A percentile compares a stretch with the other conserved stretches of the same genome.
phyloP scores from a whole-genome alignment of 2,329 filamentous ascomycete species.

The Trichoderma endophyticum region DNA sequence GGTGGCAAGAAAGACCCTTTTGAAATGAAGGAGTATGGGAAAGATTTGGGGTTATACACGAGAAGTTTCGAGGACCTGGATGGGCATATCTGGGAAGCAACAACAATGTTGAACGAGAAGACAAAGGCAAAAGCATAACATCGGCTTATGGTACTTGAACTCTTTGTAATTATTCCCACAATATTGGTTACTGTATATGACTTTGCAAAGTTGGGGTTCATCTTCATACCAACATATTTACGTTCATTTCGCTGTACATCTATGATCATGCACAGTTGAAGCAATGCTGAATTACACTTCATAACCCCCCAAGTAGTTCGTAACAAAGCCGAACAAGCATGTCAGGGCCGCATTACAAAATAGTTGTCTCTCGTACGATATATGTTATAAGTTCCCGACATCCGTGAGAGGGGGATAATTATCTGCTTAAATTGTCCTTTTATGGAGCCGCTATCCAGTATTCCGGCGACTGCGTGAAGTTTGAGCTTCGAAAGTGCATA shows the following conservation, averaged over 20 bases:
- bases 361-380: not conserved
- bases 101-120: slow-evolving; percentile 9
- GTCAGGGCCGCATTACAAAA: not conserved
- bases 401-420: not conserved
- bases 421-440: not conserved
- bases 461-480: no score
- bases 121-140: not conserved
- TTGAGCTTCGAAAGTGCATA: no score
- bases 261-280: not conserved
- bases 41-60: slow-evolving; percentile 22
- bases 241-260: not conserved
- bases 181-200: not conserved
- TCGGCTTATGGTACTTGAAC: not conserved
- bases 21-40: slow-evolving; percentile 20
- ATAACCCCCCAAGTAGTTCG: not conserved
- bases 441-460: no score
- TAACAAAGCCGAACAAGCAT: not conserved
- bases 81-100: slow-evolving; percentile 27
- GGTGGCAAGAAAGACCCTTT: slow-evolving; percentile 25
- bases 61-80: slow-evolving; percentile 26
- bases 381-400: not conserved
- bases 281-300: not conserved
- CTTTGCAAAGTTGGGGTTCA: not conserved
- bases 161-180: not conserved
- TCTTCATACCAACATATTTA: not conserved